Evolutionary conservation across 1,284 basidiomycete genomes (phyloP), one percentile per base, ranked within the genome.

Genomic region (Amylostereum areolatum): DNA sequence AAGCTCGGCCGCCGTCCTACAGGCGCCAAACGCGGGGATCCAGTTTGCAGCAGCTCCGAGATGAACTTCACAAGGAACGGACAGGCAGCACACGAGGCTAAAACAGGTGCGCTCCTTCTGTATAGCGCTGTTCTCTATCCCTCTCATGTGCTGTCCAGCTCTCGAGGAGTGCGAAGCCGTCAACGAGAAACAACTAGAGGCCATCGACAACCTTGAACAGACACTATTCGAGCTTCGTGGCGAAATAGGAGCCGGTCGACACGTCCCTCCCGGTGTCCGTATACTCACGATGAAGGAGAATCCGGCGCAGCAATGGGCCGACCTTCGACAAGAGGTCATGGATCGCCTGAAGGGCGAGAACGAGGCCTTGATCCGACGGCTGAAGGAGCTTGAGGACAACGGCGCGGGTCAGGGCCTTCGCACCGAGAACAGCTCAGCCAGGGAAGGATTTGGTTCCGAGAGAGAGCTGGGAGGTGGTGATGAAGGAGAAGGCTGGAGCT

Each of bases 281-380:
- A 78, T 92, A 3, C 69, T 94, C 7, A 78, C 78, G 40, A 66
- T 94, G 51, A 69, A 66, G 8, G 81, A 87, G 42, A 93, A 92
- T 56, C 92, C 91, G 0, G 85, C 84, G 28, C 76, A 81, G 54
- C 69, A 78, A 50, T 89, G 89, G 79, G 75, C 77, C 7, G 85
- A 86, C 49, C 66, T 87, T 12, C 74, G 89, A 31, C 74, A 81
- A 53, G 78, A 72, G 11, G 81, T 74, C 7, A 71, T 93, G 66
- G 83, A 90, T 36, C 69, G 82, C 4, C 67, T 93, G 32, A 82
- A 78, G 63, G 70, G 69, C 42, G 92, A 94, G 68, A 94, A 93
- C 59, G 76, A 78, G 43, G 85, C 83, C 1, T 66, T 93, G 6
- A 66, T 86, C 51, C 73, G 69, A 46, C 68, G 80, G 30, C 57